Evolutionary conservation across 2,329 filamentous ascomycete species (phyloP).

Genomic region (Sporothrix mexicana): DNA sequence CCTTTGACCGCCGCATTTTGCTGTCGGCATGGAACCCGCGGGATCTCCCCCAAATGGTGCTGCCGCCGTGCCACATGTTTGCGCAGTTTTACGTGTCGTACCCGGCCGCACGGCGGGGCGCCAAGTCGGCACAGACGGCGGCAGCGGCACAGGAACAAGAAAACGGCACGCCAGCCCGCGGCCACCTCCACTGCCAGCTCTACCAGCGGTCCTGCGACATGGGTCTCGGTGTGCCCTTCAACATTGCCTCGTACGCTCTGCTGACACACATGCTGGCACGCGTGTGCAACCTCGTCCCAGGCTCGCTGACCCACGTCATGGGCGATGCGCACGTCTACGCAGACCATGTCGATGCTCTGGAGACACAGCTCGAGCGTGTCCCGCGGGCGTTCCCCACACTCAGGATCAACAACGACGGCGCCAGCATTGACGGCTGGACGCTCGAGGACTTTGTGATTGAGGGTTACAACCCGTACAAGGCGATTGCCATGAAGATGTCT

Average conservation of each 20-base stretch:
- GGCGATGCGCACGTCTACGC: conserved; percentile 97
- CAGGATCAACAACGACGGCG: conserved; percentile 70
- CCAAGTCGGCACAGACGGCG: conserved; percentile 40
- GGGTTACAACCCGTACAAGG: conserved; percentile 89
- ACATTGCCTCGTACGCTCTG: conserved; percentile 93
- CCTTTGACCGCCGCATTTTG: conserved; percentile 89
- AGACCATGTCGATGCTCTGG: conserved; percentile 88
- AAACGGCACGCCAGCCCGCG: conserved; percentile 50
- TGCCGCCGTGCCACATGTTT: conserved; percentile 97
- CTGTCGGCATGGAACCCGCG: conserved; percentile 92
- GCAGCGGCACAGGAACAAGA: conserved; percentile 30
- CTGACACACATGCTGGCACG: conserved; percentile 95
- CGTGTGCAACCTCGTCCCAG: conserved; percentile 81
- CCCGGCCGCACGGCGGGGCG: conserved; percentile 49
- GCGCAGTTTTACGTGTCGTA: conserved; percentile 93
- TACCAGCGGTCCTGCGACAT: conserved; percentile 97
- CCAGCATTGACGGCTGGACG: conserved; percentile 88
- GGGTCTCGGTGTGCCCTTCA: conserved; percentile 96
- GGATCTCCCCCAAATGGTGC: conserved; percentile 84
- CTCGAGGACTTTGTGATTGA: conserved; percentile 85
- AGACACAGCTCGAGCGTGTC: conserved; percentile 78
- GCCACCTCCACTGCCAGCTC: conserved; percentile 81
- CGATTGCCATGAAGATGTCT: conserved; percentile 98
- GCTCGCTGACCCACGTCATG: conserved; percentile 92
- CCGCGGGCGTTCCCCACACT: conserved; percentile 82